phyloP scores from a whole-genome alignment of 768 basidiomycete genomes.

The Kwoniella heveanensis region DNA sequence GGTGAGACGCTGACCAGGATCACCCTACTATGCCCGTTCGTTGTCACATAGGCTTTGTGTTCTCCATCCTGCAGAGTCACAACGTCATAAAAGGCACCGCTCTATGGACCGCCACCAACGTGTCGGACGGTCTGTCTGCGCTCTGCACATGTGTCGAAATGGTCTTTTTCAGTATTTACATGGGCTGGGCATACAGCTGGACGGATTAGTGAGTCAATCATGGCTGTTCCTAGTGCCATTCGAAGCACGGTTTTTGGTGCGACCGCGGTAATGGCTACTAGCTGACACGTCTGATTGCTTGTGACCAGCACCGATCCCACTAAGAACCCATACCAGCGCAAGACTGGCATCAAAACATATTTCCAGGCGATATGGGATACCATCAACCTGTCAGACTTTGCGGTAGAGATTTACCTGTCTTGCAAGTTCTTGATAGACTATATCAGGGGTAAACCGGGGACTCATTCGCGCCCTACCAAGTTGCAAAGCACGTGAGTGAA shows the following conservation, averaged over 20 bases:
- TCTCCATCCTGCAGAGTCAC: slow-evolving; percentile 65
- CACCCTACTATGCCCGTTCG: no score
- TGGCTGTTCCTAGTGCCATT: neutral
- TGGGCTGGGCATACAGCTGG: slow-evolving; percentile 74
- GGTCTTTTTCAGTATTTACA: slow-evolving; percentile 32
- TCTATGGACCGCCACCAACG: slow-evolving; percentile 82
- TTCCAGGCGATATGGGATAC: slow-evolving; percentile 45
- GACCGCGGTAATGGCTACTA: no score
- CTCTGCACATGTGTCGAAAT: slow-evolving; percentile 83
- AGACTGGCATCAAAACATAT: slow-evolving; percentile 35
- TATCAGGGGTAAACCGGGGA: slow-evolving; percentile 55
- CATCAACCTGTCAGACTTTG: slow-evolving; percentile 62
- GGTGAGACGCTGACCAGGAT: no score
- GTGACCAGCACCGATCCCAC: slow-evolving; percentile 19
- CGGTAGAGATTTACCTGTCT: slow-evolving; percentile 66
- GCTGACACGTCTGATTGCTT: no score
- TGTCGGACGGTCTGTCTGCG: slow-evolving; percentile 80
- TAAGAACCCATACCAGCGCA: slow-evolving; percentile 28
- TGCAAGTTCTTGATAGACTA: slow-evolving; percentile 65
- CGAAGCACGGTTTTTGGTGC: no score
- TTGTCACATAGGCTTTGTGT: slow-evolving; percentile 62
- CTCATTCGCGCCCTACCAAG: slow-evolving; percentile 27
- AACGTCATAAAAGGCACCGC: slow-evolving; percentile 72
- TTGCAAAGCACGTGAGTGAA: slow-evolving; percentile 37
- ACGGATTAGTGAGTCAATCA: slow-evolving; percentile 63